Evolutionary conservation across 1,284 basidiomycete species (phyloP).

Genomic region (Somion occarium): DNA sequence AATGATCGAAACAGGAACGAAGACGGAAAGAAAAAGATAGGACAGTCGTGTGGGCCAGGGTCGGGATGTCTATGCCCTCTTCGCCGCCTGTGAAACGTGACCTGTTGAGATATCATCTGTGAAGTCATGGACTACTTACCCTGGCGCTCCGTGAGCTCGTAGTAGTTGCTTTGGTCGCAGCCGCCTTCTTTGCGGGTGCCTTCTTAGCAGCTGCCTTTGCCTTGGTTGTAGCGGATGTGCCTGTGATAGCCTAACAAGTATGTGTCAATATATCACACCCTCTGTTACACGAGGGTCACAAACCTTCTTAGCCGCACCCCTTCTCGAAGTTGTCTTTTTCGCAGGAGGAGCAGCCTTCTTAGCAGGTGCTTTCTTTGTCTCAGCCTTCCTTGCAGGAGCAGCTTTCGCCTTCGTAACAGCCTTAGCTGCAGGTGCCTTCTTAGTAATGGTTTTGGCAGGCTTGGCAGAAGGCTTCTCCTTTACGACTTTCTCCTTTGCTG

Average conservation of each 20-base stretch:
- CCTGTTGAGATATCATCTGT: background rate
- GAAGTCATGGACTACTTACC: slow-evolving; percentile 10
- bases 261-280: slow-evolving; percentile 2
- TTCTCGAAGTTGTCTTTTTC: slow-evolving; percentile 45
- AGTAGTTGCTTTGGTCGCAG: slow-evolving; percentile 22
- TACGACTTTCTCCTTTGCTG: slow-evolving; percentile 17
- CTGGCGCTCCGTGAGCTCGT: slow-evolving; percentile 16
- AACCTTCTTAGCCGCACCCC: slow-evolving; percentile 54
- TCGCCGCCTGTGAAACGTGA: slow-evolving; percentile 18
- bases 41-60: background rate
- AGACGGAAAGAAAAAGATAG: background rate
- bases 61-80: slow-evolving; percentile 20
- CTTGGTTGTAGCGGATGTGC: slow-evolving; percentile 32
- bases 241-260: slow-evolving; percentile 40
- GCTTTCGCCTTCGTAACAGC: slow-evolving; percentile 24
- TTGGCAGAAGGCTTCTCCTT: slow-evolving; percentile 18
- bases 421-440: slow-evolving; percentile 22
- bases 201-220: slow-evolving; percentile 33
- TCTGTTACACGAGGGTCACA: background rate
- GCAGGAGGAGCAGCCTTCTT: slow-evolving; percentile 40
- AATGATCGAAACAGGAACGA: background rate
- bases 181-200: slow-evolving; percentile 33
- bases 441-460: slow-evolving; percentile 19
- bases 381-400: slow-evolving; percentile 22
- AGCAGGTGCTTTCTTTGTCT: slow-evolving; percentile 30